Evolutionary conservation across 225 moss, liverwort and hornwort genomes (phyloP), one percentile per base, ranked within the genome.

Genomic region (Thuidium tamariscinum): DNA sequence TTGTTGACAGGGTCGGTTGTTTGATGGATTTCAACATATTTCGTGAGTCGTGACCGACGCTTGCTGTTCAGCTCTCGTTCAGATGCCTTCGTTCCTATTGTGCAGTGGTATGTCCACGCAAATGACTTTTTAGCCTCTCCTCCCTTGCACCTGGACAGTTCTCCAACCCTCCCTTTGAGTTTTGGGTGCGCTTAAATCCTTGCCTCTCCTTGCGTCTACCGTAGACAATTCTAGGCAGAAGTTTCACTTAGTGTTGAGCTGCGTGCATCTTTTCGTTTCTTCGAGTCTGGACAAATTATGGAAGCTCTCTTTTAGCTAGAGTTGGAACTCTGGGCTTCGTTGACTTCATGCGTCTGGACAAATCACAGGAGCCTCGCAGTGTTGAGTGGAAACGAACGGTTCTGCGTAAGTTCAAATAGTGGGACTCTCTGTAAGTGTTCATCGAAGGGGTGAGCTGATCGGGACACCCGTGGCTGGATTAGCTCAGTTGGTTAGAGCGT

Each of bases 341-440:
- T 14, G 51, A 14, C 34, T 51, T 51, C 75, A 29, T n/a, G 54
- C 15, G 75, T 25, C 23, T 75, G n/a, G 23, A 75, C n/a, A 23
- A n/a, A 5, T 23, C 48, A 6, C 30, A 1, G 3, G 18, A 48
- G 18, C 32, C 21, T 5, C n/a, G 7, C 2, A 32, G 20, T 5
- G 3, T 32, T 8, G 51, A 21, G n/a, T n/a, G 23, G 7, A 70
- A 2, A 4, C 7, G 39, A 41, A 5, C 12, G 7, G 3, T 1
- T 2, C 2, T 2, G 2, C 0, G 1, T 6, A 2, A 19, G 25
- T 19, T 78, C 2, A 78, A 59, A 30, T 59, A 8, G 0, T 5
- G 13, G 5, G 8, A 41, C 4, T 30, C 3, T 78, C 0, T 0
- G 1, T 0, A 0, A 0, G 0, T 0, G 7, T 4, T 2, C 29